Evolutionary conservation across 768 basidiomycete genomes (phyloP), one percentile per base, ranked within the genome.

Genomic region (Dioszegia crocea): DNA sequence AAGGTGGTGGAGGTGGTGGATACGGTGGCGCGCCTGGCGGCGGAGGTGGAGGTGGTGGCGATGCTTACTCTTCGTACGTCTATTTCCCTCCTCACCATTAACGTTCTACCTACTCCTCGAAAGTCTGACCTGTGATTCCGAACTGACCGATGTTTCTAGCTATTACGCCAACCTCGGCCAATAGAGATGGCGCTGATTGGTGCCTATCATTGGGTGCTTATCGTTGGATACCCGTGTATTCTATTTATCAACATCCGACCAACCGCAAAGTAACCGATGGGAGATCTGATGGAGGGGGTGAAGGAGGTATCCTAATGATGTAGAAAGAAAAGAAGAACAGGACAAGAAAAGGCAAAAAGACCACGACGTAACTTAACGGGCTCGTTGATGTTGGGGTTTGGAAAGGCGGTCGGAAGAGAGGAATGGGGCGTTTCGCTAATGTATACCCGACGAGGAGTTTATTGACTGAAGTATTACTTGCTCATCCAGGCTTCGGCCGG

Each of bases 41-140:
- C 14, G 63, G 58, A 44, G 58, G 54, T n/a, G 61, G 30, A 54
- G 59, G 62, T 33, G 71, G 58, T 55, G 64, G 61, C 48, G 73
- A 74, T 47, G 66, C 70, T 27, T 74, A 76, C 61, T 70, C 75
- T 57, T 64, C 74, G 74, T 76, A 54, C 59, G 73, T 71, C 55
- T 10, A 9, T 49, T 23, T 53, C 29, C 21, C 23, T 16, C 21
- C 4, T 45, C 45, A 44, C 30, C 21, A 14, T 45, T 17, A 23
- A 55, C 33, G 8, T 6, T 14, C 33, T 14, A 33, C 14, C 33
- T 33, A 33, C 33, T 14, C 14, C 9, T 12, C 29, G n/a, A n/a
- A n/a, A 2, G 6, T 49, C 45, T 26, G 24, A 29, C 29, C 17
- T 26, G 10, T 16, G 17, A 33, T 30, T 2, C 23, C 30, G 46